phyloP scores from a whole-genome alignment of 345 rosid genomes.

The Gossypium longicalyx region DNA sequence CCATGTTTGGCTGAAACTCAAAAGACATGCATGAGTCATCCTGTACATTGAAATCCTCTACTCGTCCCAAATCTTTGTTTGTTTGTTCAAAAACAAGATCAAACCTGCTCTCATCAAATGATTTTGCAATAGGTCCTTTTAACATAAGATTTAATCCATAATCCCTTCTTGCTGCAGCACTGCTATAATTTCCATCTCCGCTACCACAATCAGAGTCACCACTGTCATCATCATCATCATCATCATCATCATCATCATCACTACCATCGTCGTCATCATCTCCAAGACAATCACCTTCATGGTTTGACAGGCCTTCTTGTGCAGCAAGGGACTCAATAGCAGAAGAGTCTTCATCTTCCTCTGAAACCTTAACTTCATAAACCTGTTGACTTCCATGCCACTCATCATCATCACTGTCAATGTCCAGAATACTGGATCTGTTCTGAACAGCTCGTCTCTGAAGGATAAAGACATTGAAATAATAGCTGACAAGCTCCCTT shows the following conservation, averaged over 20 bases:
- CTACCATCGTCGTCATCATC: conserved; percentile 15
- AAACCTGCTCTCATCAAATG: neutral
- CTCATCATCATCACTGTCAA: conserved; percentile 57
- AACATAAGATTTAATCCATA: conserved; percentile 23
- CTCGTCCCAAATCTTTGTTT: conserved; percentile 1
- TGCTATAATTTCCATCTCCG: neutral
- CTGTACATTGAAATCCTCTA: conserved; percentile 19
- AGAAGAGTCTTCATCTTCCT: conserved; percentile 37
- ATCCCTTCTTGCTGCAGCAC: conserved; percentile 25
- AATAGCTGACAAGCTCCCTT: conserved; percentile 45
- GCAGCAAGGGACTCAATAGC: conserved; percentile 34
- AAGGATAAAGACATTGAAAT: conserved; percentile 50
- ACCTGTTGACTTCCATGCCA: conserved; percentile 27
- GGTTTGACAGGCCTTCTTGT: conserved; percentile 20
- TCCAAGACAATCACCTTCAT: conserved; percentile 21
- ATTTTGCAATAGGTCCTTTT: conserved; percentile 11
- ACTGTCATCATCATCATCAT: conserved; percentile 8
- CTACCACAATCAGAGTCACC: conserved; percentile 2
- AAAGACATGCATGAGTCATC: conserved; percentile 39
- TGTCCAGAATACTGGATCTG: conserved; percentile 24
- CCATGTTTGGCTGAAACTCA: conserved; percentile 24
- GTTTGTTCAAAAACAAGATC: conserved; percentile 11
- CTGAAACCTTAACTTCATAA: conserved; percentile 7
- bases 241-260: neutral
- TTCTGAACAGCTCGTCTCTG: conserved; percentile 47